Base-by-base conservation (phyloP, 2,329 filamentous ascomycete species). In the Pseudogymnoascus sp. region DNA sequence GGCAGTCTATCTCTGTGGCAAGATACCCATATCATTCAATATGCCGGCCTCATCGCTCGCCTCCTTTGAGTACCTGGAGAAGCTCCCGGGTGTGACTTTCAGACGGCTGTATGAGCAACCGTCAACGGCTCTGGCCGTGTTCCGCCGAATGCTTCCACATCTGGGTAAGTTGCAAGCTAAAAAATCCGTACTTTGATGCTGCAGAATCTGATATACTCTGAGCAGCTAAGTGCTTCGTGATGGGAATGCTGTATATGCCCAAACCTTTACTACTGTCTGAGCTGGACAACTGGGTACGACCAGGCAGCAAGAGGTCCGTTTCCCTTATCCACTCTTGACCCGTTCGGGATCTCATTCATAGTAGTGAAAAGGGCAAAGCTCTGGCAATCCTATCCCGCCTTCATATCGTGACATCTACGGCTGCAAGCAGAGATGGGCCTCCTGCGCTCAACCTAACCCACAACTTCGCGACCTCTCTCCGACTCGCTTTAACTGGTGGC, bases 141-240 rank as follows among this genome's bases (percentile, higher is more conserved):
- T 97, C 75, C 86, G 94, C 68, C 92, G 94, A 78, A 97, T 99
- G 92, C 84, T 99, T 63, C 91, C 94, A 63, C 90, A 95, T 72
- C 78, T 97, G 65, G 91, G 90, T 92, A 80, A 71, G 79, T 58
- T 49, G 7, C 33, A 52, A 25, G 62, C 45, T 61, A 5, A 28
- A 45, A 35, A 25, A 16, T 39, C 49, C 60, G 14, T 64, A 66
- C 33, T 49, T 25, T 61, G 55, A 64, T 39, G 62, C 62, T 42
- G 64, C 68, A 30, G 38, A 39, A 23, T 38, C 58, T 60, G 16
- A 60, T 60, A 60, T 60, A 14, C 6, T 14, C 4, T 39, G 38
- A 22, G 30, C 69, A 91, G 93, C 94, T 69, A 97, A 99, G 81
- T 91, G 87, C 14, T 89, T 99, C 71, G 93, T 99, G 65, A 96